A percentile compares a stretch with the other conserved stretches of the same genome.
Evolutionary conservation across 116 monocot species (phyloP).

Genomic region (Cymodocea nodosa): DNA sequence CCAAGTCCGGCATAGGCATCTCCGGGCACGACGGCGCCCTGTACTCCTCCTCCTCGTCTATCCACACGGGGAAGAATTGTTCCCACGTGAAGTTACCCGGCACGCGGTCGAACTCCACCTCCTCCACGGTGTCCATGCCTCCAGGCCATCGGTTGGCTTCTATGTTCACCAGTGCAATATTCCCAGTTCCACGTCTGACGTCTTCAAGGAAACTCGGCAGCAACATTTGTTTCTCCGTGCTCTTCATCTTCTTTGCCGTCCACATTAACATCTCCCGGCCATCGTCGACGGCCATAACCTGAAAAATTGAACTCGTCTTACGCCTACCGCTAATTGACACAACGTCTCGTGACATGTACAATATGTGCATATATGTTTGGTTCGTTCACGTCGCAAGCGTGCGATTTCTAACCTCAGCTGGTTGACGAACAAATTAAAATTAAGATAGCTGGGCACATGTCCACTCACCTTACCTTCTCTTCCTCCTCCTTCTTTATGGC

Average conservation of each 20-base stretch:
- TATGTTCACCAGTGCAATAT: conserved; percentile 4
- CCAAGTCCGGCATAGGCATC: conserved; percentile 57
- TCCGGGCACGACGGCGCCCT: conserved; percentile 49
- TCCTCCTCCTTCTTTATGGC: not conserved
- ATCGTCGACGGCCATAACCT: not conserved
- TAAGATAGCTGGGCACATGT: not conserved
- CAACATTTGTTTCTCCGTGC: too few species aligned
- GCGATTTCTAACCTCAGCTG: too few species aligned
- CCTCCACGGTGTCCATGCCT: not conserved
- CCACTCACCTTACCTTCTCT: not conserved
- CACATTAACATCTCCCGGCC: too few species aligned
- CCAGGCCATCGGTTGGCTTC: not conserved
- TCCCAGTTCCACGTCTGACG: not conserved
- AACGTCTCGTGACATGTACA: too few species aligned
- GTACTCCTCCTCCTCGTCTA: conserved; percentile 63
- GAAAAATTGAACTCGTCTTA: not conserved
- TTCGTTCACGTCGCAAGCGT: too few species aligned
- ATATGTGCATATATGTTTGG: not conserved
- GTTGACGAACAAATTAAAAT: not conserved
- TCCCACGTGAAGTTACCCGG: conserved; percentile 36
- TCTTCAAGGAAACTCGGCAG: not conserved
- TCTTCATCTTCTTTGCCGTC: not conserved
- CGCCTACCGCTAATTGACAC: too few species aligned
- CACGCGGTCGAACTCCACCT: conserved; percentile 26
- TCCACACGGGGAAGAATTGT: conserved; percentile 61